Conservation (phyloP, 1,284 basidiomycete species). For the Ceratobasidium sp. region DNA sequence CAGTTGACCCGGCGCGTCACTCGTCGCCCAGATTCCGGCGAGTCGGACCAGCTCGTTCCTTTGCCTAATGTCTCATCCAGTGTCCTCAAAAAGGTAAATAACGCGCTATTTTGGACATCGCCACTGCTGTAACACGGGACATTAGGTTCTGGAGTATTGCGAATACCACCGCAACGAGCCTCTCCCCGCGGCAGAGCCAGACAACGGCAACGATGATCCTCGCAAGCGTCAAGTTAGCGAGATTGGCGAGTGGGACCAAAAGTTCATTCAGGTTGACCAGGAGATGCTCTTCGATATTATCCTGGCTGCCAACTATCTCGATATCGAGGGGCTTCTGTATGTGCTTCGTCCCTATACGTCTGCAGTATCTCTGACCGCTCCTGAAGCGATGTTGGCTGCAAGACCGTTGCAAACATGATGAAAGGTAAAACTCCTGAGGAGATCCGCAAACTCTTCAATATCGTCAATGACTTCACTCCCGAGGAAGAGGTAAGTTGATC, state of each 20-base stretch:
- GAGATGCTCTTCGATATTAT: conserved; percentile 99
- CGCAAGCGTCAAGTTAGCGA: conserved; percentile 93
- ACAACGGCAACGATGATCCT: conserved; percentile 89
- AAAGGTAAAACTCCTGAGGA: conserved; percentile 98
- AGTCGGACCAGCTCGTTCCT: conserved; percentile 88
- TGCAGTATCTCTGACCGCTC: conserved; percentile 19
- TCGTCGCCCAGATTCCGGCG: conserved; percentile 81
- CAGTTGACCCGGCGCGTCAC: conserved; percentile 12
- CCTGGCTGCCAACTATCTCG: conserved; percentile 99
- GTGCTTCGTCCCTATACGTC: background rate
- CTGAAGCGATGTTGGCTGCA: conserved; percentile 95
- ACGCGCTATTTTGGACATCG: background rate
- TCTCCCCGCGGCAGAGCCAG: conserved; percentile 86
- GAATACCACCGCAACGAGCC: conserved; percentile 88
- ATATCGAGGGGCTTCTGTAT: conserved; percentile 98
- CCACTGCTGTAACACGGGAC: background rate
- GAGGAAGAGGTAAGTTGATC: conserved; percentile 74
- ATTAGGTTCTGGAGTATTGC: conserved; percentile 69
- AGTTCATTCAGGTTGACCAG: conserved; percentile 97
- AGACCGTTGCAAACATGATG: conserved; percentile 99
- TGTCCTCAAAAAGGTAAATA: conserved; percentile 91
- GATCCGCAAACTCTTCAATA: conserved; percentile 97
- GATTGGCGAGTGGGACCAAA: conserved; percentile 99
- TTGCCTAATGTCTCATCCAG: conserved; percentile 96
- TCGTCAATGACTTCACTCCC: conserved; percentile 74